A percentile compares a stretch with the other conserved stretches of the same genome.
Evolutionary conservation across 768 basidiomycete species (phyloP).

Genomic region (Tricholoma matsutake): DNA sequence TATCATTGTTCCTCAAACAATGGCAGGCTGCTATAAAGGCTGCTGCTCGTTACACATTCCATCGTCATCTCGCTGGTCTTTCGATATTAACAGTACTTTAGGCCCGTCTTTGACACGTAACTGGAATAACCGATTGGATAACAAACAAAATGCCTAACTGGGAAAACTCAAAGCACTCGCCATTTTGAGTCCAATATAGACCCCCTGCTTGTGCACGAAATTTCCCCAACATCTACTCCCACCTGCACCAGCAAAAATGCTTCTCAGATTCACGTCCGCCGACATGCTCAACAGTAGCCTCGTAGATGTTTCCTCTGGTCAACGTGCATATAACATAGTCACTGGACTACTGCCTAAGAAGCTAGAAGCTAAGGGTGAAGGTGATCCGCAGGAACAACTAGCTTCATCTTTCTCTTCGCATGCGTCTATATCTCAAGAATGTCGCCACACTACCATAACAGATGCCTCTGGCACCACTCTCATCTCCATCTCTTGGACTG

Average conservation of each 20-base stretch:
- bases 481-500: slow-evolving; percentile 52
- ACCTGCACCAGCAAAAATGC: slow-evolving; percentile 32
- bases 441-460: slow-evolving; percentile 42
- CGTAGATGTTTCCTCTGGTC: slow-evolving; percentile 49
- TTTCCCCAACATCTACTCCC: neutral
- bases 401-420: slow-evolving; percentile 1
- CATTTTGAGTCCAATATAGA: slow-evolving; percentile 30
- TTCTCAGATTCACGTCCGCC: slow-evolving; percentile 55
- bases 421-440: slow-evolving; percentile 8
- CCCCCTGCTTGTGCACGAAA: neutral
- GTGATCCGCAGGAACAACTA: slow-evolving; percentile 10
- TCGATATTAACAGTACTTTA: neutral
- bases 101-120: neutral
- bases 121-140: slow-evolving; percentile 2
- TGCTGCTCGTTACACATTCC: neutral
- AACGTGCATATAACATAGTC: slow-evolving; percentile 45
- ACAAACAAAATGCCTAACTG: slow-evolving; percentile 46
- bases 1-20: slow-evolving; percentile 21
- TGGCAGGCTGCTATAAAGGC: slow-evolving; percentile 10
- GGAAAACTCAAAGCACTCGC: slow-evolving; percentile 42
- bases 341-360: slow-evolving; percentile 37
- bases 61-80: neutral
- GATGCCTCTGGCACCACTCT: slow-evolving; percentile 39
- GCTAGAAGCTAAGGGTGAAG: slow-evolving; percentile 23
- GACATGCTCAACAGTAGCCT: slow-evolving; percentile 59